Evolutionary conservation across 306 rosid species (phyloP).

Genomic region (Begonia masoniana): DNA sequence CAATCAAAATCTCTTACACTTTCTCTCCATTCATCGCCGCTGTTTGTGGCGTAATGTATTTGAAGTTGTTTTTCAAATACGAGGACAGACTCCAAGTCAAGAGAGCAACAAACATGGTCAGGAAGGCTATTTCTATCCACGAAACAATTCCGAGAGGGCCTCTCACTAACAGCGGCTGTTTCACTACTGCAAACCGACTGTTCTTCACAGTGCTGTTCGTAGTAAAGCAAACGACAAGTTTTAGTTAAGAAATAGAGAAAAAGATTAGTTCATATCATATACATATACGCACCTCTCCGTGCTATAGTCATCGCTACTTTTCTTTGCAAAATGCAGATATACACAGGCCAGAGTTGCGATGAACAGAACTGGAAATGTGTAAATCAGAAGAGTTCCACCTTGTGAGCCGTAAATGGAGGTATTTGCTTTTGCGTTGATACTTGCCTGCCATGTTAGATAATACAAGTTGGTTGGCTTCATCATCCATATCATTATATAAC

Average conservation of each 20-base stretch:
- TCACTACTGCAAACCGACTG: slow-evolving; percentile 20
- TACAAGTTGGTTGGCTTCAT: slow-evolving; percentile 45
- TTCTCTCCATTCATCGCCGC: slow-evolving; percentile 25
- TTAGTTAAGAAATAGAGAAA: too few relatives aligned
- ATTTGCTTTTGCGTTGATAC: slow-evolving; percentile 10
- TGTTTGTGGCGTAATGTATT: slow-evolving; percentile 17
- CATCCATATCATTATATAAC: slow-evolving; percentile 36
- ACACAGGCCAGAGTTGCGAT: slow-evolving; percentile 51
- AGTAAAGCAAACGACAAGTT: neutral
- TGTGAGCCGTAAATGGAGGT: slow-evolving; percentile 39
- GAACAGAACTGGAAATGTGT: slow-evolving; percentile 45
- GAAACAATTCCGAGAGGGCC: slow-evolving; percentile 92
- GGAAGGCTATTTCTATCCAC: slow-evolving; percentile 32
- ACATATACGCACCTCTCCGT: too few relatives aligned
- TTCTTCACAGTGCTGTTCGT: slow-evolving; percentile 7
- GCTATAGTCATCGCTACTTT: neutral
- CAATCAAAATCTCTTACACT: slow-evolving; percentile 29
- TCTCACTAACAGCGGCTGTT: slow-evolving; percentile 34
- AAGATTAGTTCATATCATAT: too few relatives aligned
- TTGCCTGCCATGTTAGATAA: slow-evolving; percentile 18
- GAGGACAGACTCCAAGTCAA: slow-evolving; percentile 41
- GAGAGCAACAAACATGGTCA: slow-evolving; percentile 58
- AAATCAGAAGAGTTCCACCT: slow-evolving; percentile 34
- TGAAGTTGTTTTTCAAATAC: slow-evolving; percentile 20
- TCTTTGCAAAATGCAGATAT: slow-evolving; percentile 36